phyloP scores from a whole-genome alignment of 805 yeast species.

The Alloascoidea hylecoeti region DNA sequence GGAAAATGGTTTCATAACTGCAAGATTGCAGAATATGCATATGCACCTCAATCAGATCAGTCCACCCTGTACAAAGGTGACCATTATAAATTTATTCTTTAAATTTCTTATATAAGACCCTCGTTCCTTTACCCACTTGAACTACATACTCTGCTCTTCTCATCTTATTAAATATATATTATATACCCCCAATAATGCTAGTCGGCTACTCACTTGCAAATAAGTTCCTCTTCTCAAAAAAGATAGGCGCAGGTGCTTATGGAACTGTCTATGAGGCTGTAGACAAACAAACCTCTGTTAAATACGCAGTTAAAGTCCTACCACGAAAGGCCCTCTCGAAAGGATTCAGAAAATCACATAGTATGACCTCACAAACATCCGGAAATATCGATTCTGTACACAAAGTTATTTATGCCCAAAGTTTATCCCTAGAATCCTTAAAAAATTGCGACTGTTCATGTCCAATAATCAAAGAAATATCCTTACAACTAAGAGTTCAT shows the following conservation, averaged over 20 bases:
- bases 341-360: conserved; percentile 13
- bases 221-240: not conserved
- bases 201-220: not conserved
- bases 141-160: too few species aligned
- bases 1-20: too few species aligned
- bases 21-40: too few species aligned
- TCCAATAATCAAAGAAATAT: conserved; percentile 46
- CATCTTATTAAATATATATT: too few species aligned
- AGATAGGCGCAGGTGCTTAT: conserved; percentile 77
- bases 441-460: conserved; percentile 10
- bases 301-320: conserved; percentile 61
- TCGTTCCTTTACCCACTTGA: too few species aligned
- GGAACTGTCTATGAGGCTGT: conserved; percentile 65
- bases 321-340: conserved; percentile 29
- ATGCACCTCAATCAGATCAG: too few species aligned
- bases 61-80: too few species aligned
- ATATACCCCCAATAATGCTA: too few species aligned
- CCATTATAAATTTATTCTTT: too few species aligned
- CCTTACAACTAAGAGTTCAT: conserved; percentile 63
- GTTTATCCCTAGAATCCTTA: conserved; percentile 17
- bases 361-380: conserved; percentile 14
- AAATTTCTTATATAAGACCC: too few species aligned
- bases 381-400: conserved; percentile 12
- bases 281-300: conserved; percentile 32
- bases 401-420: conserved; percentile 10